Evolutionary conservation across 78 protist genomes (phyloP).

Genomic region (Dictyostelium intermedium): DNA sequence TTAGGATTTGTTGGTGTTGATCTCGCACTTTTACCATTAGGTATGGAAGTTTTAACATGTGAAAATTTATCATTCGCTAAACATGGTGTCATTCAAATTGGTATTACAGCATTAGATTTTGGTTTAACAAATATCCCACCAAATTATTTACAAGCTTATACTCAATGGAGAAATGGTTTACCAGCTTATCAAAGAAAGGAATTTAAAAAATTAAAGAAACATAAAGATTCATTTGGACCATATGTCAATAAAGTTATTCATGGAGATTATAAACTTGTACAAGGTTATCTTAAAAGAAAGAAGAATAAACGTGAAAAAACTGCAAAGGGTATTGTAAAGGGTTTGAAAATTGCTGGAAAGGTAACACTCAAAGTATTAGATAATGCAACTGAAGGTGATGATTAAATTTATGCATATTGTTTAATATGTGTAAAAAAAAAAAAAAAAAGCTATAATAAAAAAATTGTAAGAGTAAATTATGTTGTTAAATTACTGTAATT

Average conservation of each 20-base stretch:
- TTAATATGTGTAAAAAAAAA: background rate
- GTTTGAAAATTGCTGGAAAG: background rate
- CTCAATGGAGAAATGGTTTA: background rate
- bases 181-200: background rate
- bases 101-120: constrained; percentile 22
- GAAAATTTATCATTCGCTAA: constrained; percentile 17
- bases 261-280: background rate
- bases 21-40: constrained; percentile 16
- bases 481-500: no score
- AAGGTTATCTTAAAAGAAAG: constrained; percentile 28
- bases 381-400: background rate
- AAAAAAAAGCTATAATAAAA: background rate
- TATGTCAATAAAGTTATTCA: background rate
- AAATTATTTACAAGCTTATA: constrained; percentile 8
- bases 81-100: constrained; percentile 28
- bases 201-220: background rate
- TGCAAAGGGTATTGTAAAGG: background rate
- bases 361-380: background rate
- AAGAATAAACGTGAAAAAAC: background rate
- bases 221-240: background rate
- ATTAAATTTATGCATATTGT: no score
- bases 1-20: constrained; percentile 36
- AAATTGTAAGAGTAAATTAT: no score
- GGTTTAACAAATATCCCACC: constrained; percentile 27
- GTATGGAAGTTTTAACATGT: constrained; percentile 16